Evolutionary conservation across 2,329 filamentous ascomycete species (phyloP).

Genomic region (Talaromyces sp.): DNA sequence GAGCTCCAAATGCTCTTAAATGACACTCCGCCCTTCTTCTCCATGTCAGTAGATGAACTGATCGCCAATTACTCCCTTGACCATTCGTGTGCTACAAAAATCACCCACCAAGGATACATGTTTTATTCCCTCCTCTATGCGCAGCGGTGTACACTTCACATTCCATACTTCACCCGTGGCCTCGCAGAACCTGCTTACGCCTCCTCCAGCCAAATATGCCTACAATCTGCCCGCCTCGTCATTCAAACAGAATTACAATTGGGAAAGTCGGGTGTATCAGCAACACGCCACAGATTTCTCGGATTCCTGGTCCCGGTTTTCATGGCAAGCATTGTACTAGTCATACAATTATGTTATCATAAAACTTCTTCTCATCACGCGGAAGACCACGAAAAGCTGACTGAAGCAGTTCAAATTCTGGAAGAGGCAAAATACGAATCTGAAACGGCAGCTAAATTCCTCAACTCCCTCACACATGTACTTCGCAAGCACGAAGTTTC

Average conservation of each 20-base stretch:
- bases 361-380: background rate
- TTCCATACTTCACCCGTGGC: background rate
- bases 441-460: background rate
- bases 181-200: background rate
- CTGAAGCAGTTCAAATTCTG: background rate
- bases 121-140: background rate
- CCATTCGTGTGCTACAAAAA: background rate
- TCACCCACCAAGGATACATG: background rate
- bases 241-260: background rate
- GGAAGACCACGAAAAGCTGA: background rate
- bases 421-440: background rate
- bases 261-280: background rate
- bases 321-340: background rate
- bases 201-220: background rate
- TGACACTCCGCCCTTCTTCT: background rate
- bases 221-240: background rate
- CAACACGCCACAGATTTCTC: background rate
- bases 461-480: background rate
- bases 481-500: background rate
- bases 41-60: background rate
- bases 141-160: constrained; percentile 1
- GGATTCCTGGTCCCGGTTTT: background rate
- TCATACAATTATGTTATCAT: background rate
- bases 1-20: constrained; percentile 1
- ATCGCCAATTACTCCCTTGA: background rate